Conservation (phyloP, 169 alveolate species). For the Cryptosporidium felis region DNA sequence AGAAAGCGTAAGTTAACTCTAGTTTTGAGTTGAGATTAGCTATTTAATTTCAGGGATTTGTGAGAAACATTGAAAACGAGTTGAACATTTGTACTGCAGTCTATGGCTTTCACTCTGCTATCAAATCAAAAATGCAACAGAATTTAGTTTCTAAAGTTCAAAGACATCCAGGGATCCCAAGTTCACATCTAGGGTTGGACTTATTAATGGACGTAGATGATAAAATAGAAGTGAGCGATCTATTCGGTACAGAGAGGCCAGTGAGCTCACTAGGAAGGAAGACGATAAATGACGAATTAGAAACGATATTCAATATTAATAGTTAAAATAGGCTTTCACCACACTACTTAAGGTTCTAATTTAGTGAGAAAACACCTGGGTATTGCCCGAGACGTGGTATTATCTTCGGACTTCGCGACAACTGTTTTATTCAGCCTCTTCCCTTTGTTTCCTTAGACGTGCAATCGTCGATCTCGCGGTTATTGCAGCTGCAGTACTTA, state of each 20-base stretch:
- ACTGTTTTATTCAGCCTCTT: conserved; percentile 44
- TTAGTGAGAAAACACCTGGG: background rate
- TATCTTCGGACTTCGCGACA: conserved; percentile 66
- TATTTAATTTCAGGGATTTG: conserved; percentile 32
- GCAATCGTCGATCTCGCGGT: conserved; percentile 89
- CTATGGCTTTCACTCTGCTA: conserved; percentile 55
- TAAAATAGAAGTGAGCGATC: conserved; percentile 27
- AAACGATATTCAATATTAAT: conserved; percentile 32
- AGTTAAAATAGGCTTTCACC: conserved; percentile 1
- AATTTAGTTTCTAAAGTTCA: conserved; percentile 38
- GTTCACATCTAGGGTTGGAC: conserved; percentile 49
- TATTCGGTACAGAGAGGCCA: conserved; percentile 29
- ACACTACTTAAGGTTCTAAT: conserved; percentile 5
- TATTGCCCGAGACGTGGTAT: conserved; percentile 71
- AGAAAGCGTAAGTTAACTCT: conserved; percentile 51
- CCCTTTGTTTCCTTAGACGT: conserved; percentile 78
- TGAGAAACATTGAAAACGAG: conserved; percentile 7
- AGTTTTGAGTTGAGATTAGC: background rate
- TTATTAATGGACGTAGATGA: conserved; percentile 42
- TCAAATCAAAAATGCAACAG: conserved; percentile 51
- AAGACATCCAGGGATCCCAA: conserved; percentile 66
- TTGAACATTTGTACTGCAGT: conserved; percentile 10
- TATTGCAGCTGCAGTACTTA: conserved; percentile 94
- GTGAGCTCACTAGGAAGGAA: conserved; percentile 9
- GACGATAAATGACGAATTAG: conserved; percentile 36